Evolutionary conservation across 768 basidiomycete genomes (phyloP), one percentile per base, ranked within the genome.

Genomic region (Amanita thiersii): DNA sequence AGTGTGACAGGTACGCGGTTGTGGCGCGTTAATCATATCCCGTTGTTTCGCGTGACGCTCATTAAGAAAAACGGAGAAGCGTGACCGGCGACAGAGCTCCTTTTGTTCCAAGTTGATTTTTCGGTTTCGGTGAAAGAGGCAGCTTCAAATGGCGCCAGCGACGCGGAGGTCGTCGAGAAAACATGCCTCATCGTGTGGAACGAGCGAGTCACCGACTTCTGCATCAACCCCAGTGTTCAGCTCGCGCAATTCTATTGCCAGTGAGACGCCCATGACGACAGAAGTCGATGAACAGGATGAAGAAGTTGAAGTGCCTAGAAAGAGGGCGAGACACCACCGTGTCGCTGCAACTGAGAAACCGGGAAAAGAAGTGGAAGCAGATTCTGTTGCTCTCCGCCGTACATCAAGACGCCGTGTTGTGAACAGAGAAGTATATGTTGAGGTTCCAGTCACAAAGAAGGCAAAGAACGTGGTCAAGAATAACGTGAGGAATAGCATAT

Each of bases 201-300:
- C 37, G 21, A 45, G 37, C 30, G 26, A 36, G 17, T 38, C 44
- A 19, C 21, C 44, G 7, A 39, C 44, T 11, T 45, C 44, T 29
- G 56, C 57, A n/a, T 63, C 60, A 21, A 75, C 80, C 9, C 75
- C 79, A 28, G 48, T 71, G 18, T 68, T 77, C 49, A 79, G 73
- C 49, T 60, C 65, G 23, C 56, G 59, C 39, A 58, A 60, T 17
- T 75, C 77, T 23, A 60, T 62, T 30, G 60, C 59, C 23, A 43
- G 52, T 45, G 29, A 56, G 68, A 37, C 55, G 50, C 31, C 40
- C 51, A 18, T 52, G 69, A 69, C 51, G 77, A 45, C 44, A 15
- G 38, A 48, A 36, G 20, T 26, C 35, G 48, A 53, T 46, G 49
- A 60, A 49, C 45, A 54, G 24, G 38, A 40, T 40, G 41, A 50